Base-by-base conservation (phyloP, 768 basidiomycete genomes). In the Lentinula raphanica region DNA sequence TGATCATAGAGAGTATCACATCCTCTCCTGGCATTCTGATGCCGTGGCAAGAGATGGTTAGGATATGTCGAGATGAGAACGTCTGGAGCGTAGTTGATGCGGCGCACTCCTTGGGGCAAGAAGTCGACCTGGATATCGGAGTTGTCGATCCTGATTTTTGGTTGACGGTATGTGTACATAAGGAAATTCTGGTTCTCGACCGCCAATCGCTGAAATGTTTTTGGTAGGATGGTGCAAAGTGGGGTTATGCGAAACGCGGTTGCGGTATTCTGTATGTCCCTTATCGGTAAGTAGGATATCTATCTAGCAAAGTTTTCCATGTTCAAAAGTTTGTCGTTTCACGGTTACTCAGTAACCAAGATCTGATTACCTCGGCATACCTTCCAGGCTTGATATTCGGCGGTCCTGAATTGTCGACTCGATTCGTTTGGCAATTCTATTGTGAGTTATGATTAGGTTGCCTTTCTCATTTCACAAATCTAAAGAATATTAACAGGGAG, bases 91-190 rank as follows among this genome's bases (percentile, higher is more conserved):
- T 94, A n/a, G 70, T 94, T 13, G 92, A 94, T 60, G 92, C 81
- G 0, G 92, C 92, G 3, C 92, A 94, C 67, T 83, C 84, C 11
- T 81, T 94, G 44, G 92, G 92, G 0, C 90, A 91, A 67, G 85
- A 91, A 65, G 67, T 82, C 3, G 75, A 81, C 56, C 71, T 91
- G 49, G 79, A 91, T 62, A 64, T 94, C 38, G 76, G 73, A 21
- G 72, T 76, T 38, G 69, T 73, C 0, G 72, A 76, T 51, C 88
- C 88, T 11, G 92, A 94, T 69, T 92, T 92, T 65, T 93, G 86
- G 85, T 71, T 87, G 3, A 86, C 89, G 32, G 89, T 90, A 60
- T 23, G 81, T 74, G 3, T 42, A 42, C 11, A 17, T 19, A 39
- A 5, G 40, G 19, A 25, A 7, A 27, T 32, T 25, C 32, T 44